Conservation (phyloP, 83 land plant genomes). For the Picea engelmannii region DNA sequence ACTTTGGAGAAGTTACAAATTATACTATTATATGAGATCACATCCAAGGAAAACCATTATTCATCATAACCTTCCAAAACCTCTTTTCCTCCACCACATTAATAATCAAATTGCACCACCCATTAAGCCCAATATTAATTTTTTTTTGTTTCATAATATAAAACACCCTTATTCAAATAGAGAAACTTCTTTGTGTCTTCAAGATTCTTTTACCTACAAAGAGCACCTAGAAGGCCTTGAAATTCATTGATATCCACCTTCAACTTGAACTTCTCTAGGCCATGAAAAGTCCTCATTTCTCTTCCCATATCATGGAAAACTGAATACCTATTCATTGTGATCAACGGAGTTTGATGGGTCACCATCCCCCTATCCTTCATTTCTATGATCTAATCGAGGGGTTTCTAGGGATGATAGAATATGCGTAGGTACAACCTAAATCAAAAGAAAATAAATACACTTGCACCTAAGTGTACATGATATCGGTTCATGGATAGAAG, state of each 20-base stretch:
- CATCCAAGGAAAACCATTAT: slow-evolving; percentile 36
- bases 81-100: slow-evolving; percentile 42
- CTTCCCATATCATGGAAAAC: slow-evolving; percentile 51
- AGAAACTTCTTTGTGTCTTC: slow-evolving; percentile 61
- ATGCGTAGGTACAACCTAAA: too few relatives aligned
- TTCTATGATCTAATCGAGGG: slow-evolving; percentile 45
- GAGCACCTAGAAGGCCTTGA: slow-evolving; percentile 44
- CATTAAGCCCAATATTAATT: slow-evolving; percentile 55
- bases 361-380: slow-evolving; percentile 44
- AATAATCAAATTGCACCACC: slow-evolving; percentile 60
- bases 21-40: slow-evolving; percentile 36
- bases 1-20: slow-evolving; percentile 58
- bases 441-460: too few relatives aligned
- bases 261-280: slow-evolving; percentile 31
- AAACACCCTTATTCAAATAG: slow-evolving; percentile 34
- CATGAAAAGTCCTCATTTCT: slow-evolving; percentile 45
- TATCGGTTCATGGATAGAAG: too few relatives aligned
- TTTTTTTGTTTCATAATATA: too few relatives aligned
- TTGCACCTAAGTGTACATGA: too few relatives aligned
- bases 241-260: slow-evolving; percentile 37
- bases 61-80: slow-evolving; percentile 55
- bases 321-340: slow-evolving; percentile 41
- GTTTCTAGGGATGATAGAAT: too few relatives aligned
- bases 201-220: slow-evolving; percentile 65
- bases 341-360: slow-evolving; percentile 40